Conservation (phyloP, 208 protist species). For the Crithidia expoeki region DNA sequence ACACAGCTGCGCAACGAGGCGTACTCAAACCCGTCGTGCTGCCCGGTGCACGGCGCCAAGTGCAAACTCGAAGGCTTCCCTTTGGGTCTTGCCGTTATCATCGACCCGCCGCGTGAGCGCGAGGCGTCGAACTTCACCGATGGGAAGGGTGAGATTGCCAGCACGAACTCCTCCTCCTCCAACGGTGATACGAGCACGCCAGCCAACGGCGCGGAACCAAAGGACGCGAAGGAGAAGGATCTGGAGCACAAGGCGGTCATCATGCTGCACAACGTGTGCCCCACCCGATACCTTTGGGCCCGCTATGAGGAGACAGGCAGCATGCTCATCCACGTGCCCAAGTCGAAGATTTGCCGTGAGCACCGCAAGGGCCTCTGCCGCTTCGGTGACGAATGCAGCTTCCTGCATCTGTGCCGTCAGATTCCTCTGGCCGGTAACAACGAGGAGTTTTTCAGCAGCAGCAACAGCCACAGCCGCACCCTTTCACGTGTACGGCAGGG, state of each 20-base stretch:
- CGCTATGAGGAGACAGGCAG: slow-evolving; percentile 60
- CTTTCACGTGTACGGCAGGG: slow-evolving; percentile 13
- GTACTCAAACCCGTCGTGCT: slow-evolving; percentile 69
- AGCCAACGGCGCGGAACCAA: slow-evolving; percentile 3
- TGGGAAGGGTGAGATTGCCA: slow-evolving; percentile 18
- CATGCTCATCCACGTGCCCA: slow-evolving; percentile 50
- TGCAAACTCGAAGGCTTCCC: slow-evolving; percentile 77
- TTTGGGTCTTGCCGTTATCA: slow-evolving; percentile 66
- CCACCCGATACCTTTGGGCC: slow-evolving; percentile 74
- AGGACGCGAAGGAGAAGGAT: slow-evolving; percentile 11
- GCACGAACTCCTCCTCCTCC: slow-evolving; percentile 20
- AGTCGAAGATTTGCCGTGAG: slow-evolving; percentile 71
- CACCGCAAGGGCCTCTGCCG: slow-evolving; percentile 83
- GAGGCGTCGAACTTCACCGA: slow-evolving; percentile 6
- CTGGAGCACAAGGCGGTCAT: slow-evolving; percentile 34
- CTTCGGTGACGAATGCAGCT: slow-evolving; percentile 87
- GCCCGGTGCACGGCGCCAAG: slow-evolving; percentile 67
- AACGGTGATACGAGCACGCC: slow-evolving; percentile 24
- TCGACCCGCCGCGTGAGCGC: slow-evolving; percentile 41
- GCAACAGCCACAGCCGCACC: slow-evolving; percentile 26
- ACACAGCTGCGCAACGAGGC: slow-evolving; percentile 66
- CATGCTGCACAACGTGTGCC: slow-evolving; percentile 65
- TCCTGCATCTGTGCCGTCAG: slow-evolving; percentile 82
- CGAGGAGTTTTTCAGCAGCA: slow-evolving; percentile 17
- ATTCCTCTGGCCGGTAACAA: slow-evolving; percentile 45